A percentile compares a stretch with the other conserved stretches of the same genome.
phyloP scores from a whole-genome alignment of 768 basidiomycete genomes.

The Termitomyces sp. region DNA sequence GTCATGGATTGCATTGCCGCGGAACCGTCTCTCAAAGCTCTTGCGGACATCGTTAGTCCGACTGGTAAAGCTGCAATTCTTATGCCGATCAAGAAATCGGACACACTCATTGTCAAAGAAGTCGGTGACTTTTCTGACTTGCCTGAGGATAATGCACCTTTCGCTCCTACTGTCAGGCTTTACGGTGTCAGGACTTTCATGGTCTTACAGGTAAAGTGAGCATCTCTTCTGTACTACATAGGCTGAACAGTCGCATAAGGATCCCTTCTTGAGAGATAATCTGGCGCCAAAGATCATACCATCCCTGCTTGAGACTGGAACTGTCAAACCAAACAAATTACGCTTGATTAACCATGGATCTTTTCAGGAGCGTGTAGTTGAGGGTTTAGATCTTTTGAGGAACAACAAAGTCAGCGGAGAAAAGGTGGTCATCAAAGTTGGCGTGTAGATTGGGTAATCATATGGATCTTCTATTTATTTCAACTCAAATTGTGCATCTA shows the following conservation, averaged over 20 bases:
- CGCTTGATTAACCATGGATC: slow-evolving; percentile 35
- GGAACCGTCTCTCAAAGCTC: slow-evolving; percentile 24
- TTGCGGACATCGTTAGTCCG: slow-evolving; percentile 31
- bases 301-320: slow-evolving; percentile 27
- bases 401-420: slow-evolving; percentile 44
- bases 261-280: slow-evolving; percentile 33
- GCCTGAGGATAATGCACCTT: slow-evolving; percentile 28
- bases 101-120: slow-evolving; percentile 22
- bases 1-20: slow-evolving; percentile 30
- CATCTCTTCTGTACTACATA: not conserved
- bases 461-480: not conserved
- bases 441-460: not conserved
- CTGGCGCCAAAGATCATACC: slow-evolving; percentile 43
- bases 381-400: slow-evolving; percentile 39
- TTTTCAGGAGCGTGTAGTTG: slow-evolving; percentile 33
- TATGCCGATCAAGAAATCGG: slow-evolving; percentile 41
- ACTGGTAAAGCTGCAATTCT: slow-evolving; percentile 36
- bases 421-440: slow-evolving; percentile 39
- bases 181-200: slow-evolving; percentile 35
- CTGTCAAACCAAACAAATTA: slow-evolving; percentile 36
- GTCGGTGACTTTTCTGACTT: slow-evolving; percentile 27
- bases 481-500: not conserved
- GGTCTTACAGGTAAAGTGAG: slow-evolving; percentile 30
- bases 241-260: slow-evolving; percentile 15
- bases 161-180: slow-evolving; percentile 28